Percentiles rank a stretch among this genome's conserved stretches.
These are phyloP conservation scores for Scedosporium minutisporum DNA, from an alignment of 2,329 filamentous ascomycete species.

Conservation along the genomic window DNA sequence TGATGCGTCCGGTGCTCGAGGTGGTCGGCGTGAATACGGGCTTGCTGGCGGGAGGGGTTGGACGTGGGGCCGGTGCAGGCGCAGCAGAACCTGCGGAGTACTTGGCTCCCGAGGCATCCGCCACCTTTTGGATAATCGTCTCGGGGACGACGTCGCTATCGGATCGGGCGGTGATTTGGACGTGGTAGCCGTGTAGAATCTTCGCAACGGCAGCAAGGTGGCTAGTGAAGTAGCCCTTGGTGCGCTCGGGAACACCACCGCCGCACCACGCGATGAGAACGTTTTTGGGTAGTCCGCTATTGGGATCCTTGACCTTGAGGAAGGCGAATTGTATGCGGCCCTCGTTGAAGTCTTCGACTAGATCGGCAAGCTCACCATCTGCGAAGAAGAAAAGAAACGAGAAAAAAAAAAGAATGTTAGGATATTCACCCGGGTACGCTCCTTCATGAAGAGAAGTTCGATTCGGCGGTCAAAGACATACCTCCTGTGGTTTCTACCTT, in stretches of 20 bases:
- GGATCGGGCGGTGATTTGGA: conserved; percentile 91
- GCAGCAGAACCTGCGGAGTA: conserved; percentile 59
- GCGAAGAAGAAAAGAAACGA: conserved; percentile 5
- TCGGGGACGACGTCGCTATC: conserved; percentile 82
- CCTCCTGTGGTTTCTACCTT: conserved; percentile 91
- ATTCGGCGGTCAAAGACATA: conserved; percentile 25
- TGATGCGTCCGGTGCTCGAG: conserved; percentile 44
- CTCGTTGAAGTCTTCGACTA: conserved; percentile 94
- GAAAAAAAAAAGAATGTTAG: conserved; percentile 3
- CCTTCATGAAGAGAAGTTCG: too few species aligned
- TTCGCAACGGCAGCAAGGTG: conserved; percentile 84
- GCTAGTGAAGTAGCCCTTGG: conserved; percentile 97
- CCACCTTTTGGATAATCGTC: conserved; percentile 82
- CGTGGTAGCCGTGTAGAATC: conserved; percentile 91
- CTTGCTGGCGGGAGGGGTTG: conserved; percentile 75
- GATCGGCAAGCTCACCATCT: conserved; percentile 85
- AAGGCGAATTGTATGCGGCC: conserved; percentile 95
- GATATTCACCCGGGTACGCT: not conserved
- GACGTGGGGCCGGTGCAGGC: conserved; percentile 24
- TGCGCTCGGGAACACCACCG: conserved; percentile 93
- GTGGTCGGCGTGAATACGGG: conserved; percentile 79
- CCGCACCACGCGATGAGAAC: conserved; percentile 95
- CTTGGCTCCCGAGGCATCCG: conserved; percentile 89
- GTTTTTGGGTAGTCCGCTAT: conserved; percentile 79
- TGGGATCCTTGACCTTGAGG: conserved; percentile 92